phyloP scores from a whole-genome alignment of 495 filamentous ascomycete genomes.

The Aspergillus olivimuriae region DNA sequence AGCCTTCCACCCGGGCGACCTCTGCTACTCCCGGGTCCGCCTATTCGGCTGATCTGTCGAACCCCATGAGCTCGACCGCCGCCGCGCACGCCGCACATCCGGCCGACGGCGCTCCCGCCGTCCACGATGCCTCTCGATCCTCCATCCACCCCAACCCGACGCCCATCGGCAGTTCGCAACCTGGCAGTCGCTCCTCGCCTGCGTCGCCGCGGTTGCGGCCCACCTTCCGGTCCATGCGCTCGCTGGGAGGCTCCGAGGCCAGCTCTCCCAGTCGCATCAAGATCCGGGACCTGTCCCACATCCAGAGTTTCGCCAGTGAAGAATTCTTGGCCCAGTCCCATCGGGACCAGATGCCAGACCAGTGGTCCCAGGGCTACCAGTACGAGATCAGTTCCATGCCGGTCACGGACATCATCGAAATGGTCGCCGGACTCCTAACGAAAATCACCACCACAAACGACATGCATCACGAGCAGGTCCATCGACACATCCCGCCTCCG shows the following conservation, averaged over 20 bases:
- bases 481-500: conserved; percentile 61
- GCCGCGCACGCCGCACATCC: conserved; percentile 3
- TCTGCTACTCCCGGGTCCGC: conserved; percentile 22
- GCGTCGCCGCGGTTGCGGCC: conserved; percentile 47
- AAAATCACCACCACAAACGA: conserved; percentile 99
- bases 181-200: conserved; percentile 32
- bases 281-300: conserved; percentile 79
- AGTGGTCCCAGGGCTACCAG: conserved; percentile 42
- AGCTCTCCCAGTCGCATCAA: conserved; percentile 70
- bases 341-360: conserved; percentile 40
- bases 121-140: conserved; percentile 19
- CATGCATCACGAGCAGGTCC: conserved; percentile 76
- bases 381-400: conserved; percentile 99
- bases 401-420: conserved; percentile 96
- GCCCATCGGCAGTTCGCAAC: conserved; percentile 8
- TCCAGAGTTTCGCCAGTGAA: conserved; percentile 79
- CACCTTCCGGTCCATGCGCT: conserved; percentile 44
- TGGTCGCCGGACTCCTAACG: conserved; percentile 96
- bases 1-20: conserved; percentile 21
- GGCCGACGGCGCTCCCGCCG: background rate
- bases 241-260: conserved; percentile 46
- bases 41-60: conserved; percentile 11
- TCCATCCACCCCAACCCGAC: conserved; percentile 10
- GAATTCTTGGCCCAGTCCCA: conserved; percentile 53
- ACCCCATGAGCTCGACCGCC: conserved; percentile 28